Percentiles rank a stretch among this genome's conserved stretches.
phyloP scores from a whole-genome alignment of 164 flowering plant genomes.

The Stephania japonica region DNA sequence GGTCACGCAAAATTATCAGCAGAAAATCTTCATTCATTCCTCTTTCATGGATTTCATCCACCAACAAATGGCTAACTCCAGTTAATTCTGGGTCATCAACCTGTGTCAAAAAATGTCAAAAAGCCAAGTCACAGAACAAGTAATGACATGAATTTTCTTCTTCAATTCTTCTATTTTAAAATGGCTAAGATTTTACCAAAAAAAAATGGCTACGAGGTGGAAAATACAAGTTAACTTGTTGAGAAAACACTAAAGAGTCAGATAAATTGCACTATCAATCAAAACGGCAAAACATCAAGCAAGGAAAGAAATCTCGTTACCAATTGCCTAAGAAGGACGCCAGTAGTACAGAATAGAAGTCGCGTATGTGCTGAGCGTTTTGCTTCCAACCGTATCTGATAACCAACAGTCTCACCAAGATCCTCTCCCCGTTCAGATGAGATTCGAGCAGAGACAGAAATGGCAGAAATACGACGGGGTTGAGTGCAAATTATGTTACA shows the following conservation, averaged over 20 bases:
- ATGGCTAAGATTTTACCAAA: neutral
- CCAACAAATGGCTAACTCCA: constrained; percentile 84
- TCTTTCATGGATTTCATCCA: constrained; percentile 99
- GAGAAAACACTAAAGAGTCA: neutral
- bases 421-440: constrained; percentile 85
- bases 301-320: constrained; percentile 31
- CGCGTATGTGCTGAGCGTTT: constrained; percentile 73
- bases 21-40: constrained; percentile 98
- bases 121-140: neutral
- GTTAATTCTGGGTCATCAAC: constrained; percentile 73
- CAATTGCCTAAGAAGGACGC: constrained; percentile 76
- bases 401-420: constrained; percentile 92
- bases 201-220: neutral
- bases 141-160: neutral
- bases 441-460: constrained; percentile 86
- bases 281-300: neutral
- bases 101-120: constrained; percentile 25
- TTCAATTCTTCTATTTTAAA: neutral
- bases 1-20: constrained; percentile 76
- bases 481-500: constrained; percentile 95
- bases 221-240: neutral
- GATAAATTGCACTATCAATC: neutral
- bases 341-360: constrained; percentile 89
- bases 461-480: constrained; percentile 96
- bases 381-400: constrained; percentile 89